Percentiles rank a stretch among this genome's conserved stretches.
phyloP scores from a whole-genome alignment of 805 yeast species.

The Starmerella bombicola region DNA sequence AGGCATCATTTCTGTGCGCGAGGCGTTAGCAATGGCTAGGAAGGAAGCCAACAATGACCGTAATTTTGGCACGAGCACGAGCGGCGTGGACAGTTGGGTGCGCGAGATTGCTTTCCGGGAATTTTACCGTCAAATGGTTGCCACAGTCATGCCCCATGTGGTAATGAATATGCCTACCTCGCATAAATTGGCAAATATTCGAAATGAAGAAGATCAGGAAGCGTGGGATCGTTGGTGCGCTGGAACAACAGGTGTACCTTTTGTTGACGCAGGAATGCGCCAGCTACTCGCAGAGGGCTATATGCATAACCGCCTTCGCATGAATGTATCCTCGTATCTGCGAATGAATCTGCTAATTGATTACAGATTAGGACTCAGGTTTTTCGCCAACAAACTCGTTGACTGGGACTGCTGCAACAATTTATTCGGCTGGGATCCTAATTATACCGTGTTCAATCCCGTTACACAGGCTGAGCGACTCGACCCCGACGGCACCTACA shows the following conservation, averaged over 20 bases:
- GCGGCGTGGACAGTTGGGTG: constrained; percentile 35
- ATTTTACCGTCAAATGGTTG: constrained; percentile 38
- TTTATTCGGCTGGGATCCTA: constrained; percentile 53
- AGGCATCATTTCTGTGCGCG: constrained; percentile 36
- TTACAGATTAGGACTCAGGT: constrained; percentile 45
- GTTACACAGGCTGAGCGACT: constrained; percentile 38
- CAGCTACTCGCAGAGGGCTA: constrained; percentile 41
- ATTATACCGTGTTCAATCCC: constrained; percentile 45
- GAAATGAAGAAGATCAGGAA: constrained; percentile 35
- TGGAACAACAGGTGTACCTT: constrained; percentile 45
- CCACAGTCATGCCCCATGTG: constrained; percentile 40
- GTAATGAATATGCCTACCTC: constrained; percentile 41
- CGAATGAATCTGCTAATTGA: constrained; percentile 40
- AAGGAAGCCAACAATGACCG: constrained; percentile 22
- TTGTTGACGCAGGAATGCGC: constrained; percentile 49
- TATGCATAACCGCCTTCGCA: constrained; percentile 42
- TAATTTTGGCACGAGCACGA: constrained; percentile 19
- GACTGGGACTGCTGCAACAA: constrained; percentile 46
- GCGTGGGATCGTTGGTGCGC: constrained; percentile 40
- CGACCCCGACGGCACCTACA: constrained; percentile 38
- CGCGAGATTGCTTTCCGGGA: constrained; percentile 51
- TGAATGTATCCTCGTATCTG: constrained; percentile 43
- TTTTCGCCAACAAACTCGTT: constrained; percentile 37
- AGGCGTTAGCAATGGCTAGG: constrained; percentile 23
- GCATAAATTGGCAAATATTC: constrained; percentile 31